phyloP scores from a whole-genome alignment of 1,284 basidiomycete genomes.

The Trametes sp. region DNA sequence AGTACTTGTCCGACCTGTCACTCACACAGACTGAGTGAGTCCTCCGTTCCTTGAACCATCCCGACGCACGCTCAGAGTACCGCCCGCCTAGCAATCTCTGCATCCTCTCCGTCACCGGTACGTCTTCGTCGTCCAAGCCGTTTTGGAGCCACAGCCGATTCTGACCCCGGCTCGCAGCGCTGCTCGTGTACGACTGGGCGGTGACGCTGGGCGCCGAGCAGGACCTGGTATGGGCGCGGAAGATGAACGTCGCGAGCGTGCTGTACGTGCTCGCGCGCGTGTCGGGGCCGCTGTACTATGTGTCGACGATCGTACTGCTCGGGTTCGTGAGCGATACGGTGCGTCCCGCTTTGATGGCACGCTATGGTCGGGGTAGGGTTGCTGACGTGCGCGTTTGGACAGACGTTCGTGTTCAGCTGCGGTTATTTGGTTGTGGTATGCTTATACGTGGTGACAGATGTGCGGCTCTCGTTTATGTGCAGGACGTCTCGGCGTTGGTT shows the following conservation, averaged over 20 bases:
- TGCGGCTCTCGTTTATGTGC: neutral
- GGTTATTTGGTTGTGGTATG: neutral
- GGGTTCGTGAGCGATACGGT: neutral
- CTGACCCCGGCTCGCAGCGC: neutral
- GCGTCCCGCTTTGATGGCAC: too few relatives aligned
- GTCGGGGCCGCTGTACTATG: neutral
- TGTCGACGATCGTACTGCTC: conserved; percentile 1
- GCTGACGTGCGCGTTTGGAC: neutral
- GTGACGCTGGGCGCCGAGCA: neutral
- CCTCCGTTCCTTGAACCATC: neutral
- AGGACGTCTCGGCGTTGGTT: neutral
- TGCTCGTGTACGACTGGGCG: conserved; percentile 16
- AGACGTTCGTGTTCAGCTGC: neutral
- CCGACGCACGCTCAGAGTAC: too few relatives aligned
- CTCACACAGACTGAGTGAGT: neutral
- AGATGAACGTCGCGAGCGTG: conserved; percentile 4
- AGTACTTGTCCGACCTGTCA: neutral
- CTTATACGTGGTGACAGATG: neutral
- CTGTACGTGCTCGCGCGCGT: conserved; percentile 11
- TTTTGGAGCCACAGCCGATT: neutral
- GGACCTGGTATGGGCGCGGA: conserved; percentile 3
- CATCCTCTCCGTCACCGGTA: conserved; percentile 9
- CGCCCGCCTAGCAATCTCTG: conserved; percentile 11
- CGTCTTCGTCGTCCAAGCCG: neutral
- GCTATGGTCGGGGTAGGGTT: too few relatives aligned